Evolutionary conservation across 2,329 filamentous ascomycete species (phyloP).

Genomic region (Claviceps maximensis): DNA sequence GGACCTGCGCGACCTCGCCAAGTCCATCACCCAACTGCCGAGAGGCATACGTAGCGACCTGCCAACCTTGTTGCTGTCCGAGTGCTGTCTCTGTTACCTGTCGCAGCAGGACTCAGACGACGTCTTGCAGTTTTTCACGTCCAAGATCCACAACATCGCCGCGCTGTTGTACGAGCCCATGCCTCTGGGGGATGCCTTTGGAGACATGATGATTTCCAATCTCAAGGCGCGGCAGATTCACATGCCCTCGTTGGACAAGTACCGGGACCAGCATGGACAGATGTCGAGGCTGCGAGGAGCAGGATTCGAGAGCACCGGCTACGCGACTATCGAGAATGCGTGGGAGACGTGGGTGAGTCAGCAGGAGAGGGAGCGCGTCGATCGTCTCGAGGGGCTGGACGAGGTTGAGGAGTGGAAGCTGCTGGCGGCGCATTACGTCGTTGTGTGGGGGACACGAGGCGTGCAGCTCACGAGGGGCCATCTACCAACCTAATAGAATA

Average conservation of each 20-base stretch:
- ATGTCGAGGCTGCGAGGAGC: conserved; percentile 49
- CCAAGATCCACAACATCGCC: conserved; percentile 33
- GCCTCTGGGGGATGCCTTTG: conserved; percentile 71
- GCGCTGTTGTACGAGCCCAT: conserved; percentile 85
- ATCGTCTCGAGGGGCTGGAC: conserved; percentile 73
- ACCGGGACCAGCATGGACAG: conserved; percentile 56
- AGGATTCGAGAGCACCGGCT: conserved; percentile 43
- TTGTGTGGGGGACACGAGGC: conserved; percentile 74
- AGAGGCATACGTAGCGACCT: conserved; percentile 35
- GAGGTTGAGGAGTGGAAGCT: conserved; percentile 92
- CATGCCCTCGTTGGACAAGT: conserved; percentile 69
- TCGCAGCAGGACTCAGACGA: conserved; percentile 47
- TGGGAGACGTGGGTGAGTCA: conserved; percentile 62
- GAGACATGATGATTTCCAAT: conserved; percentile 83
- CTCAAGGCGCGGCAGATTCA: conserved; percentile 68
- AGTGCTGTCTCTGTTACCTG: conserved; percentile 92
- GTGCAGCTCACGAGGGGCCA: background rate
- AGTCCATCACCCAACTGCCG: conserved; percentile 3
- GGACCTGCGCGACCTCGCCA: conserved; percentile 51
- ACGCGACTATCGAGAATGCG: conserved; percentile 40
- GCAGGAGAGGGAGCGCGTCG: conserved; percentile 66
- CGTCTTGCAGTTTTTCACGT: conserved; percentile 53
- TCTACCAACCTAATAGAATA: background rate
- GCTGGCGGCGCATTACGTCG: conserved; percentile 75
- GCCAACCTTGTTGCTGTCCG: conserved; percentile 79